phyloP scores from a whole-genome alignment of 495 filamentous ascomycete genomes.

The Bacidia rubella region DNA sequence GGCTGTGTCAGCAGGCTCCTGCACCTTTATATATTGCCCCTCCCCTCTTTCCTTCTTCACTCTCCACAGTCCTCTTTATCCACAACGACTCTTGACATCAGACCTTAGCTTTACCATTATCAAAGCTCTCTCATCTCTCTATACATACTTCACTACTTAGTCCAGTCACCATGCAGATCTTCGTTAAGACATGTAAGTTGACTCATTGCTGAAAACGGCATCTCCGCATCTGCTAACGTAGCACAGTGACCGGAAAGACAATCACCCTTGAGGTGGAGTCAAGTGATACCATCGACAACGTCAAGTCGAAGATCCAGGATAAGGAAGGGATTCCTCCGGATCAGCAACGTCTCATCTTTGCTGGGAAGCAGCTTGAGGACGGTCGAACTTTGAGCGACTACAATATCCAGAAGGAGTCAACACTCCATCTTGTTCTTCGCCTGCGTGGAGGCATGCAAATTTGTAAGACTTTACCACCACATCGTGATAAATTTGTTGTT shows the following conservation, averaged over 20 bases:
- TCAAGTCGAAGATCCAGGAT: constrained; percentile 98
- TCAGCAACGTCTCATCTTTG: constrained; percentile 97
- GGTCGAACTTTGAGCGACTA: constrained; percentile 94
- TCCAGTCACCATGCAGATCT: constrained; percentile 72
- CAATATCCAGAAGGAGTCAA: constrained; percentile 98
- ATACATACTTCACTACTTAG: not conserved
- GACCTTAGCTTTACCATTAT: not conserved
- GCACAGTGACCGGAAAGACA: constrained; percentile 84
- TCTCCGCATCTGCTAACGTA: constrained; percentile 1
- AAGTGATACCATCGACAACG: constrained; percentile 96
- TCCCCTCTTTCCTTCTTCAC: constrained; percentile 14
- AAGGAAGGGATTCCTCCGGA: constrained; percentile 98
- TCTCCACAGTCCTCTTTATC: not conserved
- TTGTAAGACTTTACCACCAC: too few relatives aligned
- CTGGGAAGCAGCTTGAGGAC: constrained; percentile 95
- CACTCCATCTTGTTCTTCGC: constrained; percentile 89
- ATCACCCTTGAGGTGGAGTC: constrained; percentile 99
- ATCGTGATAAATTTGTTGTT: too few relatives aligned
- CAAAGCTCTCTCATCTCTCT: not conserved
- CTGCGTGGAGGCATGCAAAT: constrained; percentile 99
- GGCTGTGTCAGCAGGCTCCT: not conserved
- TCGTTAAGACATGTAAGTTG: constrained; percentile 87
- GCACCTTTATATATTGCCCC: constrained; percentile 6
- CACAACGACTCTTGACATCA: not conserved
- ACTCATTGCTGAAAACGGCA: constrained; percentile 15